Evolutionary conservation across 345 rosid genomes (phyloP), one percentile per base, ranked within the genome.

Genomic region (Brassica carinata): DNA sequence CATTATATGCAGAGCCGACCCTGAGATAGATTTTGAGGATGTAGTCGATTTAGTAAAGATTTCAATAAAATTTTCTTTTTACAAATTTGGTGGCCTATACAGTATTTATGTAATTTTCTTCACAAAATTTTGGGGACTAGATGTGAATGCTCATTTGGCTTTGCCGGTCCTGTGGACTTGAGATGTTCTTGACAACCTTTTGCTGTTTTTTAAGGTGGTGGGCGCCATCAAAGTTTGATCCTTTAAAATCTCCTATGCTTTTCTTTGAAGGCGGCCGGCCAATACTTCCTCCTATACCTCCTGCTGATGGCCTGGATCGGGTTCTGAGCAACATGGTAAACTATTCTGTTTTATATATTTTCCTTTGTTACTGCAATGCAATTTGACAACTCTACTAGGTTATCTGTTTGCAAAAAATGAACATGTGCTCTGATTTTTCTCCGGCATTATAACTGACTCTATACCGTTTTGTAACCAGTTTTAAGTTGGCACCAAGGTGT

Each of bases 211-310:
- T 65, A 81, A 96, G 98, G 96, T 96, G 98, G 99, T 88, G 93
- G 94, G 97, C 97, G 57, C 97, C 98, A 62, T 86, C 97, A 51
- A 96, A 96, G 82, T 96, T 96, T 80, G 94, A 90, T 66, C 96
- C 98, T 13, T 65, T 87, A 17, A 92, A 90, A 74, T 86, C 94
- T 19, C 98, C 98, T 45, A 90, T 93, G 98, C 87, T 93, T 83
- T 96, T 96, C 94, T 96, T 89, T 85, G 89, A 87, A 88, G 84
- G 78, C 27, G 89, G 86, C 64, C 82, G 65, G 48, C 96, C 99
- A 26, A 53, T 93, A 23, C 79, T 93, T 70, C 97, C 99, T 76
- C 90, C 90, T 2, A 2, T 96, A 64, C 75, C 88, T 64, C 91
- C 97, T 48, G 84, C 85, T 67, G 83, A 74, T 64, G 99, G 97